Conservation (phyloP, 805 yeast species). For the Starmerella gropengiesseri region DNA sequence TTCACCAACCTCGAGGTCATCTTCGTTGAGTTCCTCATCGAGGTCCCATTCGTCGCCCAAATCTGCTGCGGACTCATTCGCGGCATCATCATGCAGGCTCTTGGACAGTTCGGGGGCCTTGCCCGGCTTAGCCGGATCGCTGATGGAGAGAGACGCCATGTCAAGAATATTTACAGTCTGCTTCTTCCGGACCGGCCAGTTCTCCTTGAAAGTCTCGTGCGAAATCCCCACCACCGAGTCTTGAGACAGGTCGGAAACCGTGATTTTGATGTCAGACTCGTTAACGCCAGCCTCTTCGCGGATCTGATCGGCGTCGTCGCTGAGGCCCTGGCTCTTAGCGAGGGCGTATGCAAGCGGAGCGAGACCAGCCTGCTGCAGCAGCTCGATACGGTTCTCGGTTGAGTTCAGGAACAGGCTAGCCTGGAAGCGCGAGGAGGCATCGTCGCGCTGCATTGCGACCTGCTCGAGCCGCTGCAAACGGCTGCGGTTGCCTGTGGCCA, state of each 20-base stretch:
- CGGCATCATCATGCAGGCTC: conserved; percentile 18
- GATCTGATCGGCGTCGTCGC: conserved; percentile 60
- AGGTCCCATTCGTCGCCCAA: conserved; percentile 48
- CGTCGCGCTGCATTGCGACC: conserved; percentile 83
- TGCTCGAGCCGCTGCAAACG: conserved; percentile 75
- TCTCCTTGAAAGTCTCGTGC: conserved; percentile 35
- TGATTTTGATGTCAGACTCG: conserved; percentile 53
- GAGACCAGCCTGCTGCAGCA: conserved; percentile 68
- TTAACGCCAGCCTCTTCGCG: conserved; percentile 58
- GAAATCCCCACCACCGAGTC: conserved; percentile 37
- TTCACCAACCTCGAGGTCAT: conserved; percentile 30
- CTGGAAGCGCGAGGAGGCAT: conserved; percentile 66
- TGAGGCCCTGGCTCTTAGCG: conserved; percentile 77
- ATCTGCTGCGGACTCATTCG: conserved; percentile 22
- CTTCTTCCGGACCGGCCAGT: conserved; percentile 73
- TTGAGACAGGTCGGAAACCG: conserved; percentile 27
- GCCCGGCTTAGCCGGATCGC: neutral
- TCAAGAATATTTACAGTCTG: conserved; percentile 25
- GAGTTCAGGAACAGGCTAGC: conserved; percentile 71
- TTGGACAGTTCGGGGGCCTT: conserved; percentile 15
- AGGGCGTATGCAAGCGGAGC: conserved; percentile 84
- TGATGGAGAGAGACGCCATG: conserved; percentile 12
- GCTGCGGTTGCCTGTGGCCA: conserved; percentile 67
- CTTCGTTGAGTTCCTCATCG: conserved; percentile 53
- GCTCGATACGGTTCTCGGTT: conserved; percentile 59